These are phyloP conservation scores for Amanita rimosa DNA, from an alignment of 768 basidiomycete species.

Conservation along the genomic window DNA sequence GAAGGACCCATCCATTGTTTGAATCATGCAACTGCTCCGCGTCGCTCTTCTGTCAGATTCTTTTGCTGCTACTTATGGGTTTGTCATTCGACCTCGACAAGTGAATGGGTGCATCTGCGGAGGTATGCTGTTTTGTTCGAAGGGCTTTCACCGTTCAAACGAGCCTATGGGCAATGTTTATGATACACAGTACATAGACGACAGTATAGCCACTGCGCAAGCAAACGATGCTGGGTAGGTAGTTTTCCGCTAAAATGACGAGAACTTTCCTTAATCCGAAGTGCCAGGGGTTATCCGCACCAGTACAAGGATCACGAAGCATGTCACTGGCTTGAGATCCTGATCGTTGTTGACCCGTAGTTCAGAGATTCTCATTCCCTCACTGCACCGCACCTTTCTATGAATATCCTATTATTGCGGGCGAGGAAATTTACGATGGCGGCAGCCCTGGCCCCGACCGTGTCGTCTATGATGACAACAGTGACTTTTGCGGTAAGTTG, in stretches of 20 bases:
- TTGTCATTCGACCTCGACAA: slow-evolving; percentile 11
- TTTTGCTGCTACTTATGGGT: slow-evolving; percentile 8
- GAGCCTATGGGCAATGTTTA: no score
- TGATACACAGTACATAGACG: no score
- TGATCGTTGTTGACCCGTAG: background rate
- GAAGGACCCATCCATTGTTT: background rate
- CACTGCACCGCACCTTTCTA: slow-evolving; percentile 15
- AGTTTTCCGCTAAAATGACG: background rate
- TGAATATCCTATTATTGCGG: slow-evolving; percentile 16
- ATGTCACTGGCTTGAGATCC: background rate
- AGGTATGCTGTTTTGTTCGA: slow-evolving; percentile 7
- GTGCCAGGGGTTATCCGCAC: slow-evolving; percentile 16
- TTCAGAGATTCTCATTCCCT: slow-evolving; percentile 15
- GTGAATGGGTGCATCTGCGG: slow-evolving; percentile 14
- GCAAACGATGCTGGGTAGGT: no score
- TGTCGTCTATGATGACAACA: slow-evolving; percentile 17
- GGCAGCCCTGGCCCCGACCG: slow-evolving; percentile 19
- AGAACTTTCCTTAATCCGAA: background rate
- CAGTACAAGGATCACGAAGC: slow-evolving; percentile 17
- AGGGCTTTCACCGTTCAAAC: no score
- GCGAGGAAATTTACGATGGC: slow-evolving; percentile 11
- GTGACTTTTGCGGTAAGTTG: slow-evolving; percentile 16
- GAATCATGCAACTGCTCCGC: slow-evolving; percentile 5
- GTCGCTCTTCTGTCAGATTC: background rate
- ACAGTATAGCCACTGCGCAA: no score